phyloP scores from a whole-genome alignment of 805 yeast species.

The Metschnikowia bowlesiae region DNA sequence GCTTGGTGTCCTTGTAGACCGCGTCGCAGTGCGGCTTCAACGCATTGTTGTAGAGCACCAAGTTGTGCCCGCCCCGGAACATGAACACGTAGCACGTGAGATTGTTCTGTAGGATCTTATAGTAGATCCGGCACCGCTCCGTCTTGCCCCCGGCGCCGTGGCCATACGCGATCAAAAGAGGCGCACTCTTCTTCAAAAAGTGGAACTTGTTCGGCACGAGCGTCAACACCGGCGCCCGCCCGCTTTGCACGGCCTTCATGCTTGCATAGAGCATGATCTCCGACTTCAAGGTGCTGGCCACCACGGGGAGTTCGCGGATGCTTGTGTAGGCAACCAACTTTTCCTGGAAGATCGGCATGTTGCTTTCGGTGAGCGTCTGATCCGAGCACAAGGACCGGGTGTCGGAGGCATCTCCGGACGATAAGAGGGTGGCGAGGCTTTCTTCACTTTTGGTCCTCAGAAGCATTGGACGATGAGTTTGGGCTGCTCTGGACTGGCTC shows the following conservation, averaged over 20 bases:
- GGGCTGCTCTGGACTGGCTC: not conserved
- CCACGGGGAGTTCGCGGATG: conserved; percentile 16
- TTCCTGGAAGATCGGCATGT: conserved; percentile 10
- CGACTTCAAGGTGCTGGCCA: conserved; percentile 10
- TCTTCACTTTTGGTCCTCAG: conserved; percentile 9
- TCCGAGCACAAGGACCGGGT: conserved; percentile 10
- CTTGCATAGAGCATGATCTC: conserved; percentile 13
- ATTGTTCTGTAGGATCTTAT: conserved; percentile 25
- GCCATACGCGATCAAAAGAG: conserved; percentile 22
- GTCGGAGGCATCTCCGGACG: conserved; percentile 1
- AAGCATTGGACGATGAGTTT: conserved; percentile 3
- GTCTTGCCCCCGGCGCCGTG: conserved; percentile 13
- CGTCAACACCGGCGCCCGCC: conserved; percentile 10
- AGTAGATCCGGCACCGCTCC: conserved; percentile 28
- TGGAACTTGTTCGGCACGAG: conserved; percentile 16
- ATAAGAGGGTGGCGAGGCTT: conserved; percentile 10
- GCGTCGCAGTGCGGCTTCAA: conserved; percentile 29
- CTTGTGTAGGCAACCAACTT: conserved; percentile 11
- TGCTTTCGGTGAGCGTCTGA: conserved; percentile 14
- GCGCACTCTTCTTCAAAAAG: conserved; percentile 26
- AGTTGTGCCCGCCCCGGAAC: conserved; percentile 17
- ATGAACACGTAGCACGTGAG: conserved; percentile 26
- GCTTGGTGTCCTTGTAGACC: conserved; percentile 23
- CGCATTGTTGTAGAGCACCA: conserved; percentile 26
- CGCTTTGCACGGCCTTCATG: conserved; percentile 6